Percentiles rank a stretch among this genome's conserved stretches.
These are phyloP conservation scores for Decorospora gaudefroyi DNA, from an alignment of 2,329 filamentous ascomycete genomes.

Conservation along the genomic window DNA sequence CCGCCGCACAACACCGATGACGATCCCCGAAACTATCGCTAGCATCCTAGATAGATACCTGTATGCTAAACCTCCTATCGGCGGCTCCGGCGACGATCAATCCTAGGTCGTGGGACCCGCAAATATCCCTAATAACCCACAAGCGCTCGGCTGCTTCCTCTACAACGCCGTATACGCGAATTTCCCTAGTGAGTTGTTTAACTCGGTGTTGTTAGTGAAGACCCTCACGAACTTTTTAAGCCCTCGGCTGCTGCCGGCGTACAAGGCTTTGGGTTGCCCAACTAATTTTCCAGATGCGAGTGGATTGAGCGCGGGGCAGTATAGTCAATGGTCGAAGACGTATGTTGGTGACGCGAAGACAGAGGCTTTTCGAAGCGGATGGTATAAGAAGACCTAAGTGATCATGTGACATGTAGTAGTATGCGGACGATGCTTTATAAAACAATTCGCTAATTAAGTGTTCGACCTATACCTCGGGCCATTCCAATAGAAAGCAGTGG, in stretches of 20 bases:
- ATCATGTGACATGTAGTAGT: too few relatives aligned
- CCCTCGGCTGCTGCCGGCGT: slow-evolving; percentile 15
- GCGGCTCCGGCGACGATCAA: slow-evolving; percentile 22
- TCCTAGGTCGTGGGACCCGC: slow-evolving; percentile 20
- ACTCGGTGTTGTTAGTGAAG: slow-evolving; percentile 11
- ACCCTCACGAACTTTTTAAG: slow-evolving; percentile 17
- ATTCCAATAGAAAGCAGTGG: too few relatives aligned
- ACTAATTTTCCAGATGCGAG: slow-evolving; percentile 19
- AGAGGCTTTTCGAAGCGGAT: slow-evolving; percentile 21
- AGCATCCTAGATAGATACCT: slow-evolving; percentile 28
- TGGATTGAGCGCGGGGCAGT: slow-evolving; percentile 2
- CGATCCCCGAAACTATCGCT: slow-evolving; percentile 19
- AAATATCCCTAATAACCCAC: slow-evolving; percentile 18
- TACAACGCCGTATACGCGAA: slow-evolving; percentile 28
- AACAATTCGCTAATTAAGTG: too few relatives aligned
- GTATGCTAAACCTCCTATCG: slow-evolving; percentile 18
- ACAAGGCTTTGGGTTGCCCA: slow-evolving; percentile 20
- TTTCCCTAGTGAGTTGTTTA: slow-evolving; percentile 24
- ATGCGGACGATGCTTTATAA: too few relatives aligned
- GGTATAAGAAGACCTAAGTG: slow-evolving; percentile 16
- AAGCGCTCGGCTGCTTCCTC: slow-evolving; percentile 24
- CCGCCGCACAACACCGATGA: slow-evolving; percentile 27
- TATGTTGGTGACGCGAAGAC: slow-evolving; percentile 23
- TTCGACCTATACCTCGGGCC: too few relatives aligned
- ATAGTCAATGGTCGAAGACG: slow-evolving; percentile 12